Percentiles rank a stretch among this genome's conserved stretches.
These are phyloP conservation scores for Acrocalymma vagum DNA, from an alignment of 2,329 filamentous ascomycete species.

Conservation along the genomic window DNA sequence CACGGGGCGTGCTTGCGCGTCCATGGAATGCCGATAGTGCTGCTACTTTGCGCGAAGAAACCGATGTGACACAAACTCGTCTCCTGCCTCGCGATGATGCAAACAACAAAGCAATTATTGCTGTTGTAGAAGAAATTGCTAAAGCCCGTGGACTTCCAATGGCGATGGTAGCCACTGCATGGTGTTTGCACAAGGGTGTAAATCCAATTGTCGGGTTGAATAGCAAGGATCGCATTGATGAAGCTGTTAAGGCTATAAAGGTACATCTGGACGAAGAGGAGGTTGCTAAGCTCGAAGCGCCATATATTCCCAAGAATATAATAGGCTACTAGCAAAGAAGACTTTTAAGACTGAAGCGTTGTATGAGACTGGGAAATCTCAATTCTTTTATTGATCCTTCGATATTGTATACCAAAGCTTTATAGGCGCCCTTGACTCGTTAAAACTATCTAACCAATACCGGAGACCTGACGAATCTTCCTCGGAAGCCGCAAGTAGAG, in stretches of 20 bases:
- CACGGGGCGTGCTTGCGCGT: constrained; percentile 49
- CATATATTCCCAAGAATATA: constrained; percentile 1
- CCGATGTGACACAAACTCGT: background rate
- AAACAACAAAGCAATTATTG: constrained; percentile 1
- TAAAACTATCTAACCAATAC: constrained; percentile 1
- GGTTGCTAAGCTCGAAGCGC: background rate
- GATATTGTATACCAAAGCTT: no score
- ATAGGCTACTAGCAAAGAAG: no score
- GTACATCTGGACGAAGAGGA: background rate
- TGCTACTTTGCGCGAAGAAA: no score
- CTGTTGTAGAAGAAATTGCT: background rate
- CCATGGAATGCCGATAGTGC: no score
- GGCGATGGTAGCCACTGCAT: background rate
- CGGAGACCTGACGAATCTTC: background rate
- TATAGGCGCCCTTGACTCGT: background rate
- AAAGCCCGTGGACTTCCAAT: background rate
- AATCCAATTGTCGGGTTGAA: constrained; percentile 1
- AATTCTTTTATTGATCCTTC: no score
- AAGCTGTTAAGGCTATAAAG: background rate
- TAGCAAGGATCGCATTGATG: constrained; percentile 4
- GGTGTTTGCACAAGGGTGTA: background rate
- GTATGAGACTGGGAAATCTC: no score
- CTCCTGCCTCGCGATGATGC: background rate
- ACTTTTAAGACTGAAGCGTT: no score
- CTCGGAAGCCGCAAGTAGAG: constrained; percentile 1